These are phyloP conservation scores for Fusarium nisikadoi DNA, from an alignment of 2,329 filamentous ascomycete species.

Conservation along the genomic window DNA sequence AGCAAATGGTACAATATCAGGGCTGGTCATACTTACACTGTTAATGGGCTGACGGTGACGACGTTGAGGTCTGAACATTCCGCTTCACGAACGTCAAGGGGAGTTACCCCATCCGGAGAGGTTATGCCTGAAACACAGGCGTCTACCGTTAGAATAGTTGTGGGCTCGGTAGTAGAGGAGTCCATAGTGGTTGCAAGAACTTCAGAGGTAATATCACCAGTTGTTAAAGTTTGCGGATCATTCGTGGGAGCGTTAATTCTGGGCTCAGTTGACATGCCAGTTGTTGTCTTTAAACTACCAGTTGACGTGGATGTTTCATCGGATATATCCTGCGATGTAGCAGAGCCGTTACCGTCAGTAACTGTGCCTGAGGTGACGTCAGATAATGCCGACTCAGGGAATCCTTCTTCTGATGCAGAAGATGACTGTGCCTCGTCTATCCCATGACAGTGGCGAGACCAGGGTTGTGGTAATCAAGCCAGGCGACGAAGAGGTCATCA, in stretches of 20 bases:
- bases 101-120: not conserved
- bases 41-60: not conserved
- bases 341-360: not conserved
- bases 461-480: not conserved
- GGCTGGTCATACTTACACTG: not conserved
- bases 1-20: fast-evolving
- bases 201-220: not conserved
- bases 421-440: not conserved
- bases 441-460: not conserved
- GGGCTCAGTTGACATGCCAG: not conserved
- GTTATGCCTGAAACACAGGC: not conserved
- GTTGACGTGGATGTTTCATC: not conserved
- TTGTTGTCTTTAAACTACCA: not conserved
- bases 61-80: not conserved
- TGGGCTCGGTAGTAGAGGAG: not conserved
- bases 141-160: not conserved
- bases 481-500: not conserved
- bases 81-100: not conserved
- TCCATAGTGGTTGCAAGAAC: not conserved
- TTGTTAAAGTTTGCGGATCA: not conserved
- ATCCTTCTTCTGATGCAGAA: not conserved
- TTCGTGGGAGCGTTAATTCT: not conserved
- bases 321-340: not conserved
- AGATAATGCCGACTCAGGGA: not conserved
- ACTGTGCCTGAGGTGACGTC: not conserved